Conservation (phyloP, 805 yeast species). For the Teunomyces tritomae region DNA sequence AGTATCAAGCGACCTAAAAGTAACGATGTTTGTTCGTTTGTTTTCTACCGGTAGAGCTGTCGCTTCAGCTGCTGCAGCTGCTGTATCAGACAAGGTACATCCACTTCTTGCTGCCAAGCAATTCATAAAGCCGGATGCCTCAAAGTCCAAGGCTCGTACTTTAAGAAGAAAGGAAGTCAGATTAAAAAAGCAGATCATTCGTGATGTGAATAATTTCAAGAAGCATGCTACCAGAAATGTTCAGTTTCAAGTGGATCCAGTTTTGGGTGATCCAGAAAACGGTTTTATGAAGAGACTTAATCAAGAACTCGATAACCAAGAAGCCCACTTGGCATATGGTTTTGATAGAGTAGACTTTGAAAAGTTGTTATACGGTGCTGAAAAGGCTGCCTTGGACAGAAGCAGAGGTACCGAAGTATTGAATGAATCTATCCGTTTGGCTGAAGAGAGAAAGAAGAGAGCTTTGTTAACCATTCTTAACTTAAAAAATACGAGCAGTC, state of each 20-base stretch:
- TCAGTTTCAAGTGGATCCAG: constrained; percentile 66
- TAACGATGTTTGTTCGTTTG: constrained; percentile 14
- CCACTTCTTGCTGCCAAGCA: constrained; percentile 38
- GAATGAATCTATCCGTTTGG: constrained; percentile 23
- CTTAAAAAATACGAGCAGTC: constrained; percentile 64
- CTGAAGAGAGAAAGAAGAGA: constrained; percentile 58
- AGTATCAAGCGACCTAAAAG: neutral
- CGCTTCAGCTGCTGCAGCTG: constrained; percentile 6
- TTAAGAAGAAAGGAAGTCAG: constrained; percentile 39
- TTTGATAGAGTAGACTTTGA: constrained; percentile 66
- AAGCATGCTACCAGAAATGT: constrained; percentile 33
- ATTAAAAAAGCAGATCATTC: constrained; percentile 39
- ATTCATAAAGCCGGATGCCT: constrained; percentile 29
- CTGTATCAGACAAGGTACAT: constrained; percentile 8
- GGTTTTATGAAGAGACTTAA: constrained; percentile 68
- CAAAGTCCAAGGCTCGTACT: constrained; percentile 30
- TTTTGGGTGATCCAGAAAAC: constrained; percentile 66
- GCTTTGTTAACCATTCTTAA: constrained; percentile 69
- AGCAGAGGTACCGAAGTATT: constrained; percentile 29
- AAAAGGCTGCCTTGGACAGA: constrained; percentile 51
- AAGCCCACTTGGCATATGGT: constrained; percentile 54
- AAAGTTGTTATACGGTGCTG: constrained; percentile 73
- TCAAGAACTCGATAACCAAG: constrained; percentile 65
- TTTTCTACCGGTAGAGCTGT: constrained; percentile 15
- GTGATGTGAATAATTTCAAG: constrained; percentile 41